These are phyloP conservation scores for Grosmannia serpens DNA, from an alignment of 2,329 filamentous ascomycete genomes.

Conservation along the genomic window DNA sequence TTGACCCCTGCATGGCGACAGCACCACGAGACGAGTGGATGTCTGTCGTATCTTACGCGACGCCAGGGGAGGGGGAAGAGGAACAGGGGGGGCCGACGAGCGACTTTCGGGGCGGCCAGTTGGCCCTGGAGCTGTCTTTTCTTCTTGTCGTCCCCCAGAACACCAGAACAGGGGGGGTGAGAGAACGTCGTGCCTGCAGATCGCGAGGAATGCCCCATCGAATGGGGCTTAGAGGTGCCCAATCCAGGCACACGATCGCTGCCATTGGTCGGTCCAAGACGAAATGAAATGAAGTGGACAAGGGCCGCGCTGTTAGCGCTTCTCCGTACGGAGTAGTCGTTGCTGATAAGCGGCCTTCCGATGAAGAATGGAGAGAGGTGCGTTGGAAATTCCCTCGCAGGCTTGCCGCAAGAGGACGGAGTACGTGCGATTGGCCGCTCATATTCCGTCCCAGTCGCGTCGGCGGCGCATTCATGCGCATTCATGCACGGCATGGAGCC, in stretches of 20 bases:
- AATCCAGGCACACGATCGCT: not conserved
- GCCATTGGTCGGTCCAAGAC: not conserved
- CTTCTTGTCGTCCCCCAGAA: not conserved
- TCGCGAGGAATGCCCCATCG: not conserved
- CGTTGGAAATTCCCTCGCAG: not conserved
- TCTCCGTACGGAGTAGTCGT: not conserved
- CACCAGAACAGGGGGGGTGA: not conserved
- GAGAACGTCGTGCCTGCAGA: not conserved
- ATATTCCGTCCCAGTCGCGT: too few species aligned
- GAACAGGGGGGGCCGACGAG: too few species aligned
- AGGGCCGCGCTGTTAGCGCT: not conserved
- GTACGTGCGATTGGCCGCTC: too few species aligned
- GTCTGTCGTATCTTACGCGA: not conserved
- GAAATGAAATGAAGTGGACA: not conserved
- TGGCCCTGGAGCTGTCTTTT: not conserved
- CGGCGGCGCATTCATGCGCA: too few species aligned
- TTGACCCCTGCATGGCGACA: too few species aligned
- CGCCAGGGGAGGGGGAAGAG: not conserved
- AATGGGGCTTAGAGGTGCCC: not conserved
- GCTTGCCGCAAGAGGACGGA: too few species aligned
- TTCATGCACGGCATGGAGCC: too few species aligned
- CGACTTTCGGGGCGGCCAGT: not conserved
- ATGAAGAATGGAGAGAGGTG: not conserved
- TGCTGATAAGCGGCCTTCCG: not conserved
- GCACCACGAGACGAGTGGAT: too few species aligned